Percentiles rank a stretch among this genome's conserved stretches.
These are phyloP conservation scores for Coniochaeta sp. DNA, from an alignment of 2,329 filamentous ascomycete genomes.

Conservation along the genomic window DNA sequence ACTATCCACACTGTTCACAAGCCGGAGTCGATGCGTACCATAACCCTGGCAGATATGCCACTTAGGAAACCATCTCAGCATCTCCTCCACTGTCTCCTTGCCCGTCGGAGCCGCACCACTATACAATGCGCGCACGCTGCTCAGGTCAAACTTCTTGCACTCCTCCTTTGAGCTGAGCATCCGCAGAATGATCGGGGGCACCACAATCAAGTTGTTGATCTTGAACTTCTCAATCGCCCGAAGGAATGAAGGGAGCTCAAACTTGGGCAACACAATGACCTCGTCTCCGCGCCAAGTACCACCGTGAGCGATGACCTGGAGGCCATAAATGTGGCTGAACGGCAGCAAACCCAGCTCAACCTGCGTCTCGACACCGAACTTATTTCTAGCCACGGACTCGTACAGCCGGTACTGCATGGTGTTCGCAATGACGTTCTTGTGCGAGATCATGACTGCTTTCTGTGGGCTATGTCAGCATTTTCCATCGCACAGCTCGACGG, in stretches of 20 bases:
- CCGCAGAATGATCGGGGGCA: constrained; percentile 75
- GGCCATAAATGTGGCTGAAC: constrained; percentile 74
- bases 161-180: constrained; percentile 59
- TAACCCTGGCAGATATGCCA: constrained; percentile 66
- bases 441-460: constrained; percentile 82
- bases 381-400: constrained; percentile 28
- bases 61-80: constrained; percentile 51
- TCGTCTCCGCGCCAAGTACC: constrained; percentile 66
- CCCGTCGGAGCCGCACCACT: constrained; percentile 75
- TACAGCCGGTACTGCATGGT: constrained; percentile 52
- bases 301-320: constrained; percentile 63
- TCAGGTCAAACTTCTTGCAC: constrained; percentile 63
- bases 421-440: constrained; percentile 73
- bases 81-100: constrained; percentile 60
- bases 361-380: constrained; percentile 29
- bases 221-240: constrained; percentile 59
- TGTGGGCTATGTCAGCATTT: constrained; percentile 20
- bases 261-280: constrained; percentile 66
- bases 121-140: constrained; percentile 57
- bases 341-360: constrained; percentile 63
- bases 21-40: constrained; percentile 32
- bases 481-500: background rate
- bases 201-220: constrained; percentile 61
- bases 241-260: constrained; percentile 62
- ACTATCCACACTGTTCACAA: background rate